A percentile compares a stretch with the other conserved stretches of the same genome.
These are phyloP conservation scores for Nyctanthes arbortristis DNA, from an alignment of 257 asterid species.

Conservation along the genomic window DNA sequence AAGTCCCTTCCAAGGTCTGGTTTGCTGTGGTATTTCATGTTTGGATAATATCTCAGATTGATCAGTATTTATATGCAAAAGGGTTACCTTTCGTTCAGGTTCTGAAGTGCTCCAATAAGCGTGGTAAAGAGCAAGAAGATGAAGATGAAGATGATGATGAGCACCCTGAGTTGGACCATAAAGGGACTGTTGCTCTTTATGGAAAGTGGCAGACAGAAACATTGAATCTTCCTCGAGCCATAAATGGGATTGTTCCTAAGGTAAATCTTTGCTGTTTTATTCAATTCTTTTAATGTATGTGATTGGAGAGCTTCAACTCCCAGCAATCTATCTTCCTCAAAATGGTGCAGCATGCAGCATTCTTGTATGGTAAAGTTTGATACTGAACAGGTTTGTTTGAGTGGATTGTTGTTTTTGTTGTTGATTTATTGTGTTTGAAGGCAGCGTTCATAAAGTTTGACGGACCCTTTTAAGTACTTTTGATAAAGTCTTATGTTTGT, in stretches of 20 bases:
- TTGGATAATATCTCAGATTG: slow-evolving; percentile 17
- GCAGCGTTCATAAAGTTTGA: no score
- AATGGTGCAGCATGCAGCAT: no score
- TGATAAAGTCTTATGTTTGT: no score
- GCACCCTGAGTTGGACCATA: slow-evolving; percentile 38
- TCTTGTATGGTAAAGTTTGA: no score
- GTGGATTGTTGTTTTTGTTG: no score
- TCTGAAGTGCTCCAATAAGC: slow-evolving; percentile 59
- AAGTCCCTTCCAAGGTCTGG: slow-evolving; percentile 79
- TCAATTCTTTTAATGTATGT: background rate
- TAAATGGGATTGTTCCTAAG: slow-evolving; percentile 91
- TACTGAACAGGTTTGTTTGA: no score
- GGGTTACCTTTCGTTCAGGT: slow-evolving; percentile 41
- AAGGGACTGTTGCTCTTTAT: slow-evolving; percentile 53
- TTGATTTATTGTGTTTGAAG: no score
- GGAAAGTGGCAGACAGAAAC: slow-evolving; percentile 98
- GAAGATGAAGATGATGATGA: slow-evolving; percentile 59
- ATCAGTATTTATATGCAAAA: slow-evolving; percentile 13
- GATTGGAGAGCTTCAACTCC: background rate
- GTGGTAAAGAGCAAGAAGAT: slow-evolving; percentile 43
- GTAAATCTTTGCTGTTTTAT: slow-evolving; percentile 35
- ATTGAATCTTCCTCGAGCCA: slow-evolving; percentile 76
- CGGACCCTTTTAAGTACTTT: no score
- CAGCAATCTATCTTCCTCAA: background rate
- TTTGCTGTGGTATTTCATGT: slow-evolving; percentile 21